Evolutionary conservation across 139 green algal genomes (phyloP), one percentile per base, ranked within the genome.

Genomic region (Auxenochlorella protothecoides): DNA sequence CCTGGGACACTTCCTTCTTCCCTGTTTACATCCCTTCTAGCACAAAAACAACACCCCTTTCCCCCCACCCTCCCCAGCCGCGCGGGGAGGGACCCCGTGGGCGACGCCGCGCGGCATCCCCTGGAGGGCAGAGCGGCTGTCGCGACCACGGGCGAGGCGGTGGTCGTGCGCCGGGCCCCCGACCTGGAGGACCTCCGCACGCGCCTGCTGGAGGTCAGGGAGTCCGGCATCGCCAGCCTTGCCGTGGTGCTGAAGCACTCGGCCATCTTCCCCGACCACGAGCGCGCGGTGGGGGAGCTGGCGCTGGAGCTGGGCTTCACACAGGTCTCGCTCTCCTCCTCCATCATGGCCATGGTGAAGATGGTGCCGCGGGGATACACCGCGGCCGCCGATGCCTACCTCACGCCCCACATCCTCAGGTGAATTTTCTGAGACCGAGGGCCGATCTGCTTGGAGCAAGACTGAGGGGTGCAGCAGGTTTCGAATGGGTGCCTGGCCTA

Each of bases 291-390:
- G 59, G 91, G 91, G 0, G 44, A 64, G 54, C 66, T 96, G 70
- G 91, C 90, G 0, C 62, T 62, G 8, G 67, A 85, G 56, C 78
- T 96, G 73, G 90, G 90, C 55, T 96, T 96, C 74, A 78, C 64
- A 10, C 92, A 96, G 67, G 79, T 97, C 55, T 93, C 86, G 16
- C 73, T 95, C 16, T 96, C 88, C 3, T 77, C 79, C 2, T 72
- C 57, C 53, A 87, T 98, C 3, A 94, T 97, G 89, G 92, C 89
- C 5, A 97, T 98, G 93, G 92, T 97, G 3, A 93, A 95, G 74
- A 96, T 96, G 86, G 94, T 98, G n/a, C 91, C 94, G 0, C 81
- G 94, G 3, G 94, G 93, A 6, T 96, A 95, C 89, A 98, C 94
- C 15, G 92, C 93, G 13, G 81, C 85, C 13, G 94, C 96, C 3